A percentile compares a stretch with the other conserved stretches of the same genome.
phyloP scores from a whole-genome alignment of 2,329 filamentous ascomycete genomes.

The Mollisiaceae sp. region DNA sequence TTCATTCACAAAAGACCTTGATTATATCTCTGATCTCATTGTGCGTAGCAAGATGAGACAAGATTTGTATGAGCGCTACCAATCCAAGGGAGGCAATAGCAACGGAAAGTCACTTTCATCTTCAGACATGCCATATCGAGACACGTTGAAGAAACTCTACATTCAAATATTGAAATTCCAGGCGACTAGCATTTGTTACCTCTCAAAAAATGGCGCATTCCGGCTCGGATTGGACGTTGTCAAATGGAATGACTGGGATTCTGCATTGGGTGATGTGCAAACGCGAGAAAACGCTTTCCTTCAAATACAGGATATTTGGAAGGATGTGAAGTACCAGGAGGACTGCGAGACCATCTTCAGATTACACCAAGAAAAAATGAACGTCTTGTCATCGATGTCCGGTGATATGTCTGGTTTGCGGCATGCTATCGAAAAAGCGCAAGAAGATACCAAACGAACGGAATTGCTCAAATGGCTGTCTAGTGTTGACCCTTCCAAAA shows the following conservation, averaged over 20 bases:
- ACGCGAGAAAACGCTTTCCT: slow-evolving; percentile 7
- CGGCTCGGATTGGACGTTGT: slow-evolving; percentile 13
- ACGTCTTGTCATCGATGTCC: not conserved
- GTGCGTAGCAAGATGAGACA: slow-evolving; percentile 27
- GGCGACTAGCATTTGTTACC: slow-evolving; percentile 18
- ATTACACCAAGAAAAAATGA: not conserved
- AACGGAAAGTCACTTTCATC: not conserved
- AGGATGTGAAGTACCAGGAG: slow-evolving; percentile 14
- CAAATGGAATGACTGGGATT: slow-evolving; percentile 25
- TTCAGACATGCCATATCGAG: slow-evolving; percentile 15
- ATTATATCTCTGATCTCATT: slow-evolving; percentile 23
- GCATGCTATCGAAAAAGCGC: slow-evolving; percentile 16
- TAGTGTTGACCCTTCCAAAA: slow-evolving; percentile 18
- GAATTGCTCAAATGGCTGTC: slow-evolving; percentile 19
- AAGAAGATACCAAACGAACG: slow-evolving; percentile 9
- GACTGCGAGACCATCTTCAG: not conserved
- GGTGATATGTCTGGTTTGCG: slow-evolving; percentile 13
- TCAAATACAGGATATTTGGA: slow-evolving; percentile 11
- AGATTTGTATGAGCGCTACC: slow-evolving; percentile 21
- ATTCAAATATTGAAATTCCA: slow-evolving; percentile 25
- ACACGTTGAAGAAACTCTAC: slow-evolving; percentile 22
- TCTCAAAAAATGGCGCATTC: slow-evolving; percentile 12
- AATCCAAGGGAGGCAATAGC: not conserved
- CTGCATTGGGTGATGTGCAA: slow-evolving; percentile 14
- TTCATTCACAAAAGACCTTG: slow-evolving; percentile 19